Evolutionary conservation across 805 yeast species (phyloP).

Genomic region (Teunomyces barrocoloradensis): DNA sequence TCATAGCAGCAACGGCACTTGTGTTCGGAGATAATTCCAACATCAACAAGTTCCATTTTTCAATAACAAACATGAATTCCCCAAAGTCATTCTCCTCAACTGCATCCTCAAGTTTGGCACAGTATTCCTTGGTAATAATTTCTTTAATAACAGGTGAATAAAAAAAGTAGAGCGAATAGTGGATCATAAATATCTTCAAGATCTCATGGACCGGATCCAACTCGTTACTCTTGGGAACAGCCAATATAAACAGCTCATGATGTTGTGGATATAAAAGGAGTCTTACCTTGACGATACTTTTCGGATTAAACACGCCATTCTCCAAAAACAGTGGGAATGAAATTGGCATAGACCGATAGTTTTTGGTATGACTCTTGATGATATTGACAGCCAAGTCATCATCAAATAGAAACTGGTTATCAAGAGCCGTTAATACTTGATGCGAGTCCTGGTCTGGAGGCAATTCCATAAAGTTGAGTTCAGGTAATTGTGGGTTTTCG

Average conservation of each 20-base stretch:
- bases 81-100: slow-evolving; percentile 32
- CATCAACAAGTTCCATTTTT: slow-evolving; percentile 43
- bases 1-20: background rate
- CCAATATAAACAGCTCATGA: slow-evolving; percentile 48
- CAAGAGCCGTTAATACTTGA: slow-evolving; percentile 15
- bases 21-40: slow-evolving; percentile 33
- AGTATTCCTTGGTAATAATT: slow-evolving; percentile 33
- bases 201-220: slow-evolving; percentile 65
- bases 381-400: slow-evolving; percentile 33
- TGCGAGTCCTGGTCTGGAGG: background rate
- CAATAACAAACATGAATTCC: slow-evolving; percentile 36
- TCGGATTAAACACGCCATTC: slow-evolving; percentile 8
- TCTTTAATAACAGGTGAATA: slow-evolving; percentile 30
- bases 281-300: slow-evolving; percentile 25
- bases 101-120: slow-evolving; percentile 27
- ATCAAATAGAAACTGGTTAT: slow-evolving; percentile 19
- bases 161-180: slow-evolving; percentile 39
- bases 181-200: slow-evolving; percentile 36
- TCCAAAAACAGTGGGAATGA: slow-evolving; percentile 30
- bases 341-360: slow-evolving; percentile 33
- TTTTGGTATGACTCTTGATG: slow-evolving; percentile 24
- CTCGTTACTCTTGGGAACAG: slow-evolving; percentile 52
- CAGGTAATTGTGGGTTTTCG: slow-evolving; percentile 17
- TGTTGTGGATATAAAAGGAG: slow-evolving; percentile 43
- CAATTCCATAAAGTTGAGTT: slow-evolving; percentile 7